Base-by-base conservation (phyloP, 2,329 filamentous ascomycete genomes). In the Rhytidhysteron rufulum region DNA sequence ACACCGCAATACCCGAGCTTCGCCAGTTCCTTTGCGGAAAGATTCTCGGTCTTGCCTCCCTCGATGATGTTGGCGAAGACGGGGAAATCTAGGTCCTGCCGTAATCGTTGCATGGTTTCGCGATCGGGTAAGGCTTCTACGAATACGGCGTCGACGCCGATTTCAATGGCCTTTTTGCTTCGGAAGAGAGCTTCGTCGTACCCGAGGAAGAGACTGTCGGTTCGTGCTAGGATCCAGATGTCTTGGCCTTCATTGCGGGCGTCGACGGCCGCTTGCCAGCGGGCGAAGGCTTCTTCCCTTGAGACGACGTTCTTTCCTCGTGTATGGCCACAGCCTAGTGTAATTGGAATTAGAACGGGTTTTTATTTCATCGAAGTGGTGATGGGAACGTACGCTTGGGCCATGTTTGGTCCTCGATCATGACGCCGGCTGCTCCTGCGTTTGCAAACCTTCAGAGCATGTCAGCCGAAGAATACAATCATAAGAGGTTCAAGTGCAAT, bases 321-420 rank as follows among this genome's bases (percentile, higher is more conserved):
- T 1, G 69, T 73, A 42, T 74, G 71, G 2, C 66, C 66, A 29
- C 67, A 70, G n/a, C 66, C 65, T 70, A 40, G 15, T 27, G 29
- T 15, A 27, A 22, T 63, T 47, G n/a, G n/a, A n/a, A n/a, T n/a
- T n/a, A n/a, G n/a, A n/a, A n/a, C n/a, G n/a, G n/a, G n/a, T n/a
- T n/a, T n/a, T n/a, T n/a, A n/a, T n/a, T n/a, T n/a, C n/a, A n/a
- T n/a, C n/a, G n/a, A n/a, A n/a, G n/a, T n/a, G n/a, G n/a, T n/a
- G n/a, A n/a, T n/a, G n/a, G n/a, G n/a, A n/a, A n/a, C n/a, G n/a
- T 40, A 73, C 71, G 53, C 41, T 74, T 74, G 5, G 71, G 70
- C 70, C 70, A 74, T 1, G 67, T 70, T 44, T 73, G 71, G 39
- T 73, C 70, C 41, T 74, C 71, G 40, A 74, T 70, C 68, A 66